phyloP scores from a whole-genome alignment of 495 filamentous ascomycete genomes.

The Aspergillus carlsbadensis region DNA sequence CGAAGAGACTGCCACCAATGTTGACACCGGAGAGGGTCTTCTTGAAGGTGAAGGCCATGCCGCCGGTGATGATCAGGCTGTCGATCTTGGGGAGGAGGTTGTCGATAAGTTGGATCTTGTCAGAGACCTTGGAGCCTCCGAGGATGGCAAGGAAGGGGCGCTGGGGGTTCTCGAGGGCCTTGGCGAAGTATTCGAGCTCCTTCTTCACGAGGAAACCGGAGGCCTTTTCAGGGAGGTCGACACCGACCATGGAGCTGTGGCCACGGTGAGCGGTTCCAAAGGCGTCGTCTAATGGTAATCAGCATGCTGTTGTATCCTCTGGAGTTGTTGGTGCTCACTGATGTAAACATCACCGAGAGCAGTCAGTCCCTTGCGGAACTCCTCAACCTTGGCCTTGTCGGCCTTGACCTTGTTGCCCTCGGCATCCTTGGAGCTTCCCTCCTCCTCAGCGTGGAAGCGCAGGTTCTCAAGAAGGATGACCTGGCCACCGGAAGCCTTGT shows the following conservation, averaged over 20 bases:
- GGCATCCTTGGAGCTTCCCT: conserved; percentile 87
- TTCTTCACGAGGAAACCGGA: conserved; percentile 99
- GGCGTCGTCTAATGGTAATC: conserved; percentile 66
- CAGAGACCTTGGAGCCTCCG: conserved; percentile 95
- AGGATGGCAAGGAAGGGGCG: conserved; percentile 98
- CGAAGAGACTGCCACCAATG: conserved; percentile 92
- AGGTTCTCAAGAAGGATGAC: conserved; percentile 95
- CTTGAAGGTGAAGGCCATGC: conserved; percentile 99
- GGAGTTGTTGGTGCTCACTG: conserved; percentile 58
- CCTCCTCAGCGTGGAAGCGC: conserved; percentile 96
- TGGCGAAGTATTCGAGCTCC: conserved; percentile 98
- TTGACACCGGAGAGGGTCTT: conserved; percentile 87
- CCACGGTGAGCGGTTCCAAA: conserved; percentile 98
- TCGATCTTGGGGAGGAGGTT: conserved; percentile 97
- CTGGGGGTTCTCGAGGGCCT: conserved; percentile 90
- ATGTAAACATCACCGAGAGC: conserved; percentile 94
- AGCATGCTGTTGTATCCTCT: neutral
- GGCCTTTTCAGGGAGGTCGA: conserved; percentile 92
- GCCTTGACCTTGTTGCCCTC: conserved; percentile 98
- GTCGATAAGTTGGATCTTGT: conserved; percentile 99
- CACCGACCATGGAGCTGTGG: conserved; percentile 98
- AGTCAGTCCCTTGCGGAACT: conserved; percentile 94
- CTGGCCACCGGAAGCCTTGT: conserved; percentile 76
- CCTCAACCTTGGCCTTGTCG: conserved; percentile 84
- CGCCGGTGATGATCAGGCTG: conserved; percentile 93